Percentiles rank a stretch among this genome's conserved stretches.
Evolutionary conservation across 257 asterid genomes (phyloP).

Genomic region (Ehretia macrophylla): DNA sequence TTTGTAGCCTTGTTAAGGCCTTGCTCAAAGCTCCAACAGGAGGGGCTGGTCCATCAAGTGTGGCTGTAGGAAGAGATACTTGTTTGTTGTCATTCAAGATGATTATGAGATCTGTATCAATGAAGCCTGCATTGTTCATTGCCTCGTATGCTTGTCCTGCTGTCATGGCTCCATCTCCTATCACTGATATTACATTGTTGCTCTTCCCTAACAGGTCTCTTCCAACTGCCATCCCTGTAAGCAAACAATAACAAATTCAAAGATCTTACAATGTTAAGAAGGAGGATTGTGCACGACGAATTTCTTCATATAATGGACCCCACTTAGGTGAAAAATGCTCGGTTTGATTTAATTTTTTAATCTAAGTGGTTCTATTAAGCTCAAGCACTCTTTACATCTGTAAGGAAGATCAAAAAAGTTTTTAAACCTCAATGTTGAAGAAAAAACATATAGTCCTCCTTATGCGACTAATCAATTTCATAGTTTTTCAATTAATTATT

Average conservation of each 20-base stretch:
- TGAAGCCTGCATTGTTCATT: slow-evolving; percentile 68
- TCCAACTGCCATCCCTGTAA: slow-evolving; percentile 65
- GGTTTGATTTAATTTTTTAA: too few species aligned
- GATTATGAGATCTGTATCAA: slow-evolving; percentile 57
- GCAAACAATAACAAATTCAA: not conserved
- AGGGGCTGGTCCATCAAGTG: slow-evolving; percentile 72
- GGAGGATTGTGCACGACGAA: too few species aligned
- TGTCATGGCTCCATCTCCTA: slow-evolving; percentile 88
- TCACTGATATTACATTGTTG: slow-evolving; percentile 61
- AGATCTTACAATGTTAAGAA: not conserved
- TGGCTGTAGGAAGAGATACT: slow-evolving; percentile 69
- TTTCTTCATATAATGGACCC: not conserved
- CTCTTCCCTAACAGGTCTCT: slow-evolving; percentile 55
- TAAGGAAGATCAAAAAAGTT: too few species aligned
- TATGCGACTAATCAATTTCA: too few species aligned
- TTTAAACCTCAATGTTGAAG: too few species aligned
- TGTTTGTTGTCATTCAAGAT: slow-evolving; percentile 66
- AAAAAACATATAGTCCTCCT: too few species aligned
- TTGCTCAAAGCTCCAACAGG: slow-evolving; percentile 73
- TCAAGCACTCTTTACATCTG: too few species aligned
- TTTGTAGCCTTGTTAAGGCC: slow-evolving; percentile 45
- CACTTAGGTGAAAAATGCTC: too few species aligned
- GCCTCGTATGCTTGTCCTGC: slow-evolving; percentile 89
- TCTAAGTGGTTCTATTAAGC: too few species aligned
- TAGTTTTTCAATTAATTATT: too few species aligned